Conservation (phyloP, 768 basidiomycete genomes). For the Pleurotus tuber-regium region DNA sequence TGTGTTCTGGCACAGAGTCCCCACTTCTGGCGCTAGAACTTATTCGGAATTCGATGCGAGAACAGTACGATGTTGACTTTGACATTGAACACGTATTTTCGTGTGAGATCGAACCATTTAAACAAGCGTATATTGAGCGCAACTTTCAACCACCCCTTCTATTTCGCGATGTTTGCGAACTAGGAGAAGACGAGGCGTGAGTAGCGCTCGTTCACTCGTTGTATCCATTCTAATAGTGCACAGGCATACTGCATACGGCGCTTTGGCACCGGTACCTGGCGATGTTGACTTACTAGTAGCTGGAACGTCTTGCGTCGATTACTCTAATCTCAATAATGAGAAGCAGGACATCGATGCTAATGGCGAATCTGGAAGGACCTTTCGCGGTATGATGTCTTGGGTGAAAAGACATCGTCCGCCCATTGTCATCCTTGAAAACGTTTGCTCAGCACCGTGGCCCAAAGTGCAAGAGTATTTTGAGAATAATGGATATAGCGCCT, state of each 20-base stretch:
- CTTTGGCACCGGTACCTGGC: conserved; percentile 81
- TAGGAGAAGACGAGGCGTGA: conserved; percentile 76
- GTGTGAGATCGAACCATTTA: conserved; percentile 96
- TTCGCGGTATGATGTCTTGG: conserved; percentile 94
- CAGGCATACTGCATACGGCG: conserved; percentile 92
- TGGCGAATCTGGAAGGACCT: conserved; percentile 92
- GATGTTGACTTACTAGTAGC: conserved; percentile 90
- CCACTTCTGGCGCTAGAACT: conserved; percentile 88
- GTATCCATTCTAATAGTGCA: too few species aligned
- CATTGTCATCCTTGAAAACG: conserved; percentile 93
- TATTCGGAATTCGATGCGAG: conserved; percentile 72
- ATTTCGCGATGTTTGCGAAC: conserved; percentile 92
- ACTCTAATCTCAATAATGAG: conserved; percentile 92
- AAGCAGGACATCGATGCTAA: conserved; percentile 87
- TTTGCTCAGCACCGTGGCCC: conserved; percentile 87
- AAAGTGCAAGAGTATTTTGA: conserved; percentile 75
- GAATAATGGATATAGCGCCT: conserved; percentile 72
- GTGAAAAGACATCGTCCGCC: conserved; percentile 83
- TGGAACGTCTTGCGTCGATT: conserved; percentile 96
- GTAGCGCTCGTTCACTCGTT: too few species aligned
- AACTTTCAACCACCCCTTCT: conserved; percentile 92
- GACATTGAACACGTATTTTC: conserved; percentile 92
- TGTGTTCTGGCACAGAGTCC: conserved; percentile 97
- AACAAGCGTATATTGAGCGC: conserved; percentile 95
- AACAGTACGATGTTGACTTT: conserved; percentile 61